Evolutionary conservation across 2,329 filamentous ascomycete genomes (phyloP).

Genomic region (Nothophaeocryptopus gaeumannii): DNA sequence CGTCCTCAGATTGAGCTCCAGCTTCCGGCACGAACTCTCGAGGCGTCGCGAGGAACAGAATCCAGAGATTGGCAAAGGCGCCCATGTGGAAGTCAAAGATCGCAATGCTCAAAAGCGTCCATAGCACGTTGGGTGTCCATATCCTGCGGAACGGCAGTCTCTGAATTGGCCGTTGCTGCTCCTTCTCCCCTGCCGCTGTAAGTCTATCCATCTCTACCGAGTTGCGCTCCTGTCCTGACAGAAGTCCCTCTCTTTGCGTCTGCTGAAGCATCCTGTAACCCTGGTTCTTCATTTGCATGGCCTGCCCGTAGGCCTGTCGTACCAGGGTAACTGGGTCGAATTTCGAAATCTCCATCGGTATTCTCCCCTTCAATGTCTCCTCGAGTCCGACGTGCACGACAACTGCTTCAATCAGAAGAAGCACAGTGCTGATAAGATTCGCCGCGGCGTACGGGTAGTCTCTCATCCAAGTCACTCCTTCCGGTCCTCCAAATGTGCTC

Average conservation of each 20-base stretch:
- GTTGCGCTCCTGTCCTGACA: constrained; percentile 29
- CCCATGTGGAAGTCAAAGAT: constrained; percentile 72
- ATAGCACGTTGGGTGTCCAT: constrained; percentile 54
- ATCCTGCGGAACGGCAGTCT: constrained; percentile 49
- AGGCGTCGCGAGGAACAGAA: constrained; percentile 72
- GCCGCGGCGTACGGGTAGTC: constrained; percentile 63
- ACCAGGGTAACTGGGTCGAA: constrained; percentile 28
- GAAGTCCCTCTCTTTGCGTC: constrained; percentile 31
- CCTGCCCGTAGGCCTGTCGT: constrained; percentile 19
- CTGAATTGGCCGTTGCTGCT: constrained; percentile 39
- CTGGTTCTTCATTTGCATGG: constrained; percentile 25
- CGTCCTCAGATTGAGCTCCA: constrained; percentile 28
- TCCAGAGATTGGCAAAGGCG: constrained; percentile 73
- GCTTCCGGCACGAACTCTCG: constrained; percentile 43
- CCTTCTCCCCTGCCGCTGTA: constrained; percentile 31
- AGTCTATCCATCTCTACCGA: constrained; percentile 38
- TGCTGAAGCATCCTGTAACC: constrained; percentile 31
- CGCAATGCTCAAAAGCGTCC: constrained; percentile 61
- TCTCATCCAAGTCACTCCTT: constrained; percentile 59
- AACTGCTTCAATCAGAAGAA: constrained; percentile 53
- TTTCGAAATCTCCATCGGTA: constrained; percentile 23
- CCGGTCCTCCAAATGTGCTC: constrained; percentile 51
- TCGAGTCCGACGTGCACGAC: constrained; percentile 60
- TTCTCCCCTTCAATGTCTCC: constrained; percentile 46
- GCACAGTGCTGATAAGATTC: constrained; percentile 58